Percentiles rank a stretch among this genome's conserved stretches.
Conservation (phyloP, 2,329 filamentous ascomycete species). For the Orbilia quercus region DNA sequence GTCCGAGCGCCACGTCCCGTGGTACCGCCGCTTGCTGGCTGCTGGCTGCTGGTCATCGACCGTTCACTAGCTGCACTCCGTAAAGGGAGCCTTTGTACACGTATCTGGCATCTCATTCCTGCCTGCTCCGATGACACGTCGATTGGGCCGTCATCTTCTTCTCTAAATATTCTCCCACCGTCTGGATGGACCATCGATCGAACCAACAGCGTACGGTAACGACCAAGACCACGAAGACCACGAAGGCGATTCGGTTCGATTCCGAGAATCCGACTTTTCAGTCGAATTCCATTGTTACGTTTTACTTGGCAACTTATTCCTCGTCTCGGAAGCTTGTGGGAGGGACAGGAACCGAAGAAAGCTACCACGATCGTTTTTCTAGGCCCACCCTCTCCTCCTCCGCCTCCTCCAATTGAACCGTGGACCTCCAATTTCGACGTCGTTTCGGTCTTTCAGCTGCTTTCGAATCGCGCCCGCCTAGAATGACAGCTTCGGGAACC, state of each 20-base stretch:
- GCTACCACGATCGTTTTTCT: conserved; percentile 14
- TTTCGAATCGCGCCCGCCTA: conserved; percentile 43
- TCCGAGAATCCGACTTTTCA: no score
- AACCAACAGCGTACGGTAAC: conserved; percentile 13
- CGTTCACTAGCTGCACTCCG: conserved; percentile 35
- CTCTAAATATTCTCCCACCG: conserved; percentile 18
- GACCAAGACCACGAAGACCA: background rate
- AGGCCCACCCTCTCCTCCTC: no score
- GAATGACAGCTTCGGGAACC: conserved; percentile 53
- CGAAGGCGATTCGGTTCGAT: no score
- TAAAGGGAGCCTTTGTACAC: conserved; percentile 49
- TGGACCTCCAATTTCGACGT: conserved; percentile 23
- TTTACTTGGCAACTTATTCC: conserved; percentile 4
- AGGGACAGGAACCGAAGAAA: conserved; percentile 25
- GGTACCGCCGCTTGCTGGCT: conserved; percentile 39
- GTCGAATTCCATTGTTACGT: no score
- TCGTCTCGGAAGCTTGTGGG: conserved; percentile 37
- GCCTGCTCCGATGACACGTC: conserved; percentile 55
- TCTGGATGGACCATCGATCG: conserved; percentile 26
- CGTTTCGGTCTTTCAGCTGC: conserved; percentile 35
- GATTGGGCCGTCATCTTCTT: conserved; percentile 38
- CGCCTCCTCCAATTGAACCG: conserved; percentile 36
- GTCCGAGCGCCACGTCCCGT: conserved; percentile 57
- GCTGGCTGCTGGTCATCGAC: conserved; percentile 28
- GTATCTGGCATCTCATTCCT: conserved; percentile 43